Evolutionary conservation across 2,329 filamentous ascomycete genomes (phyloP).

Genomic region (Trichothecium sympodiale): DNA sequence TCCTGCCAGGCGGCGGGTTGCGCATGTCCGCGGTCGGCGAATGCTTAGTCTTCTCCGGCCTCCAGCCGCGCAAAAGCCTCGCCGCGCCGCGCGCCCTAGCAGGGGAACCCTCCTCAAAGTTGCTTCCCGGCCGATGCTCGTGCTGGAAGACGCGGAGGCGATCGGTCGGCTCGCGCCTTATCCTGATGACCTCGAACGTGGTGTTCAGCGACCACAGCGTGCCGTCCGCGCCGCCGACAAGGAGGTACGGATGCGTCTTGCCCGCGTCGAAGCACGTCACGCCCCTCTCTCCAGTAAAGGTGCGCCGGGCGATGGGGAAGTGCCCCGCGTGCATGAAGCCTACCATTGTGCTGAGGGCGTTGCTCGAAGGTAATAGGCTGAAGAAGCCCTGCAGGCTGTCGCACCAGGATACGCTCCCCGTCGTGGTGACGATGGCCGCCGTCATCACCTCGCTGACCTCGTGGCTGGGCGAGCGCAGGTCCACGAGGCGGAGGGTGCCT

Average conservation of each 20-base stretch:
- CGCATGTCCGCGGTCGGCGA: slow-evolving; percentile 15
- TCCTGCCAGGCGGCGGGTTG: too few species aligned
- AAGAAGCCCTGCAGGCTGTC: slow-evolving; percentile 46
- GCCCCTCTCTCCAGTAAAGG: slow-evolving; percentile 38
- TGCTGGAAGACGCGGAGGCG: slow-evolving; percentile 37
- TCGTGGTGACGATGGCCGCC: slow-evolving; percentile 38
- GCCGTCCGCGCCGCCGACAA: slow-evolving; percentile 43
- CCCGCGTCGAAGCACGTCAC: slow-evolving; percentile 40
- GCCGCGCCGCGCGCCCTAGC: slow-evolving; percentile 30
- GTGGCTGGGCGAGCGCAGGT: slow-evolving; percentile 38
- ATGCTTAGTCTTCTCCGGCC: slow-evolving; percentile 37
- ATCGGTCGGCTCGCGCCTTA: slow-evolving; percentile 20
- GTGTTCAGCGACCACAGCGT: slow-evolving; percentile 36
- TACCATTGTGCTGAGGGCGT: slow-evolving; percentile 39
- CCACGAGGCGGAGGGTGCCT: slow-evolving; percentile 39
- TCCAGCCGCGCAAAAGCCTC: slow-evolving; percentile 41
- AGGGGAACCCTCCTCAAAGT: slow-evolving; percentile 16
- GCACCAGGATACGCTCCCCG: slow-evolving; percentile 41
- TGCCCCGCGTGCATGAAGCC: slow-evolving; percentile 41
- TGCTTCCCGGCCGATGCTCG: slow-evolving; percentile 31
- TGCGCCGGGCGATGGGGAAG: slow-evolving; percentile 40
- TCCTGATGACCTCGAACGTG: slow-evolving; percentile 24
- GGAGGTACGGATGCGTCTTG: slow-evolving; percentile 38
- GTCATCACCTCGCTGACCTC: slow-evolving; percentile 43
- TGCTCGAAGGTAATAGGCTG: slow-evolving; percentile 39